Evolutionary conservation across 495 filamentous ascomycete genomes (phyloP), one percentile per base, ranked within the genome.

Genomic region (Amorphotheca resinae): DNA sequence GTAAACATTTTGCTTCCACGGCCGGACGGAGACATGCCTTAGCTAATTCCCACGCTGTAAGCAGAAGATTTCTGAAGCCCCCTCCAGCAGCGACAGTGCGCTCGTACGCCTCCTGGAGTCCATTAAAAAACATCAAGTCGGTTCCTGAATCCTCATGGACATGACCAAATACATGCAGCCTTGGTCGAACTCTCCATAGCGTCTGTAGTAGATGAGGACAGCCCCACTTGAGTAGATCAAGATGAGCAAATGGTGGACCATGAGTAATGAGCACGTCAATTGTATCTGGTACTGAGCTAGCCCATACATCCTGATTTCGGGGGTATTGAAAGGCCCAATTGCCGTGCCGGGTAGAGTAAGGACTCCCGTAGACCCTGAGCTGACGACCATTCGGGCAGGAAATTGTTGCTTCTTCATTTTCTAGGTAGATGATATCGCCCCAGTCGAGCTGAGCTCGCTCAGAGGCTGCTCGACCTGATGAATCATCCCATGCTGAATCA

Each of bases 191-290:
- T 25, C 76, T 69, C 82, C 84, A 87, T 26, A 84, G 50, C 47
- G 89, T 84, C n/a, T 69, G 60, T 2, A 87, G 67, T 2, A 95
- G 71, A 30, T 68, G 74, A 15, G 78, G 75, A 55, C 84, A 91
- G 26, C 88, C 88, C 42, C 81, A 66, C 33, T 56, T 42, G 11
- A 79, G 57, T 57, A 39, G 37, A 30, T 95, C 88, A 7, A 81
- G 74, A 56, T 95, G 87, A 50, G 74, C 64, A 53, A 74, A 70
- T 42, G 79, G 61, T 18, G 68, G 69, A 17, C 77, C 79, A 57
- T 95, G 88, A 11, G 88, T 94, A 25, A 95, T 59, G 1, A 95
- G 66, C 38, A 95, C 73, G 51, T 94, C 86, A 1, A 75, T 80
- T 42, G 81, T 74, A 4, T 59, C 49, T 0, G 88, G 88, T 17